phyloP scores from a whole-genome alignment of 2,329 filamentous ascomycete species.

The Purpureocillium lavendulum region DNA sequence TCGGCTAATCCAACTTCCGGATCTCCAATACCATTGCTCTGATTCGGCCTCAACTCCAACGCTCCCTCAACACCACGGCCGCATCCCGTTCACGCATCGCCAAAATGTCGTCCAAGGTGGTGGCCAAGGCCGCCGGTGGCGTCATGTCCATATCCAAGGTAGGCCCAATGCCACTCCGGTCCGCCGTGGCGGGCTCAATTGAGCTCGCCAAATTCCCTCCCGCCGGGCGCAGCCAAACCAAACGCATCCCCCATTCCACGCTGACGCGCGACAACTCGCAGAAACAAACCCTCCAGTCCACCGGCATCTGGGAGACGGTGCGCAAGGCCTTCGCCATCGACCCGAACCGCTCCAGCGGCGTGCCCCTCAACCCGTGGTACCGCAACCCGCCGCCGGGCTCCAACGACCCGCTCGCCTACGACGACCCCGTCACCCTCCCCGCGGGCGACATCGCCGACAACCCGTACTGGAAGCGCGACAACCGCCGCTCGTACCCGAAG shows the following conservation, averaged over 20 bases:
- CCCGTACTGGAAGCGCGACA: conserved; percentile 77
- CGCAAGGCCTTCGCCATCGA: conserved; percentile 75
- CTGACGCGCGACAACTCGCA: conserved; percentile 28
- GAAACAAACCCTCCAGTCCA: conserved; percentile 95
- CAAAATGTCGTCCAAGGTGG: conserved; percentile 55
- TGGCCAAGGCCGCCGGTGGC: conserved; percentile 45
- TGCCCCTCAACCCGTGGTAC: conserved; percentile 88
- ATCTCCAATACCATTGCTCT: conserved; percentile 4
- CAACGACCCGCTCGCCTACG: conserved; percentile 28
- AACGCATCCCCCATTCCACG: no score
- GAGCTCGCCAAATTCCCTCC: background rate
- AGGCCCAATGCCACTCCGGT: conserved; percentile 8
- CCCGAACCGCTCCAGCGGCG: conserved; percentile 78
- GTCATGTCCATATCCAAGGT: conserved; percentile 53
- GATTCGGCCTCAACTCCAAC: conserved; percentile 7
- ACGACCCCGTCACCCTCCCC: conserved; percentile 50
- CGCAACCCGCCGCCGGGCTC: conserved; percentile 63
- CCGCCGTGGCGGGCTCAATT: background rate
- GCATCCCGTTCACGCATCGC: conserved; percentile 13
- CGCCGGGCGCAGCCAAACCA: no score
- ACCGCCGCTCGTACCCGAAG: conserved; percentile 72
- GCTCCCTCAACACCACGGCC: conserved; percentile 8
- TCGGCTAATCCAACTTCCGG: conserved; percentile 7
- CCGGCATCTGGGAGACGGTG: conserved; percentile 78
- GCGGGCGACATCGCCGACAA: conserved; percentile 35